Conservation (phyloP, 2,329 filamentous ascomycete species). For the Annulohypoxylon truncatum region DNA sequence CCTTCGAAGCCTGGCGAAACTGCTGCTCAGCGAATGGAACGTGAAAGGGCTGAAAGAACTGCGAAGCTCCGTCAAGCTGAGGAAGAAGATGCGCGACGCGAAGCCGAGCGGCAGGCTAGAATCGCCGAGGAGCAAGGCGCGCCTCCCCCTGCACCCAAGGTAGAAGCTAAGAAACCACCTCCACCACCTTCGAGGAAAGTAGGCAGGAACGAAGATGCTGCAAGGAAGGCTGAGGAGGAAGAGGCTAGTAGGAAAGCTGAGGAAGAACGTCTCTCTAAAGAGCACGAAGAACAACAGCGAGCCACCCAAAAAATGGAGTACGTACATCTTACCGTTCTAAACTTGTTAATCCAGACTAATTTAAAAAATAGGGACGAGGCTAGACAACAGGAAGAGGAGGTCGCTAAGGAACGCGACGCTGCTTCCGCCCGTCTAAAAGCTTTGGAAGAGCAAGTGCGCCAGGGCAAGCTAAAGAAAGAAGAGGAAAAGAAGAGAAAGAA, state of each 20-base stretch:
- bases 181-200: constrained; percentile 83
- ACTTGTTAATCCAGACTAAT: constrained; percentile 29
- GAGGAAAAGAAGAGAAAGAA: constrained; percentile 95
- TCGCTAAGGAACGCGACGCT: constrained; percentile 82
- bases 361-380: constrained; percentile 72
- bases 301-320: constrained; percentile 85
- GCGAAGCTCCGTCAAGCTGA: constrained; percentile 90
- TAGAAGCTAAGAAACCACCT: constrained; percentile 72
- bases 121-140: constrained; percentile 80
- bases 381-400: constrained; percentile 80
- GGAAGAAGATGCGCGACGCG: constrained; percentile 90
- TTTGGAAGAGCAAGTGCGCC: constrained; percentile 91
- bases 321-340: constrained; percentile 56
- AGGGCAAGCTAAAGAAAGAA: constrained; percentile 94
- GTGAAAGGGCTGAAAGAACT: constrained; percentile 87
- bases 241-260: constrained; percentile 65
- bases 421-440: constrained; percentile 86
- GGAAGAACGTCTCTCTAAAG: constrained; percentile 72
- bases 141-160: constrained; percentile 67
- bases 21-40: constrained; percentile 84
- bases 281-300: constrained; percentile 80
- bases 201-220: constrained; percentile 64
- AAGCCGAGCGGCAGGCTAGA: constrained; percentile 85
- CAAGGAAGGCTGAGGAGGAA: constrained; percentile 59
- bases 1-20: constrained; percentile 83